Evolutionary conservation across 1,284 basidiomycete species (phyloP), one percentile per base, ranked within the genome.

Genomic region (Rhodotorula glutinis): DNA sequence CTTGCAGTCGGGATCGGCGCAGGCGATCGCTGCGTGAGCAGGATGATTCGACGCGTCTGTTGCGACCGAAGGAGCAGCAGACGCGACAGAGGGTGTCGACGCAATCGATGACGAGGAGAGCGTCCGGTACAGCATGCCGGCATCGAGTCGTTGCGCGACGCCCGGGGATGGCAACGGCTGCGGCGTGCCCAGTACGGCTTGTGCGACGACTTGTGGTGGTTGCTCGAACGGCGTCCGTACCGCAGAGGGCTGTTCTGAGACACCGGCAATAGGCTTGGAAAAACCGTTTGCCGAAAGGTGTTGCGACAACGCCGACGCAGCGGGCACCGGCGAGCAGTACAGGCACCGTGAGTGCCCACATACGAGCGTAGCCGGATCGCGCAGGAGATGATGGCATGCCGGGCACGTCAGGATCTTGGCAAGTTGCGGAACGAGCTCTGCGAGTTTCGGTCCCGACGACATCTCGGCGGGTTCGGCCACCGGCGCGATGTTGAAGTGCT

Each of bases 341-440:
- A 69, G 43, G 54, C 85, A 86, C 57, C 85, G 73, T 30, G 85
- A 82, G 69, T 86, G 85, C 4, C 85, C 85, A 67, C 85, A 86
- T 40, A 79, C 79, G 53, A 86, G 80, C 0, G 85, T 86, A 16
- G 82, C 80, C 0, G 85, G 85, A 2, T 79, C 77, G 40, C 74
- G 62, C 33, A 85, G 78, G 52, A 78, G 59, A 19, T 75, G 52
- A 10, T 74, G 75, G 63, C 84, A 85, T 57, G 80, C 76, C 0
- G 81, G 79, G 72, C 85, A 83, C 53, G 72, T 69, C 62, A 84
- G 73, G 33, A 81, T 54, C 47, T 78, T 63, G 53, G 79, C 60
- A 29, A 79, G 62, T 19, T 44, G 46, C 5, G 57, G 63, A 11
- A 68, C n/a, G 60, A 66, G 63, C 65, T 25, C 44, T 25, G 67